phyloP scores from a whole-genome alignment of 495 filamentous ascomycete genomes.

The Hypoxylon fragiforme region DNA sequence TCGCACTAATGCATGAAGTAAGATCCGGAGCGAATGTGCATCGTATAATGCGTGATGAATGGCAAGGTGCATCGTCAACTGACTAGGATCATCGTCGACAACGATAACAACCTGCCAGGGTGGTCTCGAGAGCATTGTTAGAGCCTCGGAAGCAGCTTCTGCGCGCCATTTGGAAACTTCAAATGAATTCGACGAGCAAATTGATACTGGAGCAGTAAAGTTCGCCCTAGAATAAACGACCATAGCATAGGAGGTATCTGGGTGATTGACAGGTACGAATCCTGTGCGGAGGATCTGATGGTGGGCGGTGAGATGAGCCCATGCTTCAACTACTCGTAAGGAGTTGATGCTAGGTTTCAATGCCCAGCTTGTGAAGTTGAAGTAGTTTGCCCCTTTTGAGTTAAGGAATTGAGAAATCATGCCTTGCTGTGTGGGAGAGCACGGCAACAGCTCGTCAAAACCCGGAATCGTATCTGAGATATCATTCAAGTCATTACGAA shows the following conservation, averaged over 20 bases:
- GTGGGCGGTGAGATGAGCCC: slow-evolving; percentile 53
- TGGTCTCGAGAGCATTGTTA: slow-evolving; percentile 11
- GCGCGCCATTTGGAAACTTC: slow-evolving; percentile 38
- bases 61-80: slow-evolving; percentile 49
- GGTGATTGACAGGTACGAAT: slow-evolving; percentile 63
- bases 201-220: slow-evolving; percentile 21
- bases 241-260: slow-evolving; percentile 66
- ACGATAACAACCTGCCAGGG: slow-evolving; percentile 41
- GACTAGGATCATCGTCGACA: slow-evolving; percentile 7
- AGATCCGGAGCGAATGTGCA: slow-evolving; percentile 63
- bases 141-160: slow-evolving; percentile 9
- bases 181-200: slow-evolving; percentile 23
- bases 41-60: slow-evolving; percentile 81
- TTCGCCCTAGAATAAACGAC: slow-evolving; percentile 51
- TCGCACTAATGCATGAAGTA: slow-evolving; percentile 59
- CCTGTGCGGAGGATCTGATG: slow-evolving; percentile 75
- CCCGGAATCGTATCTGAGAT: neutral
- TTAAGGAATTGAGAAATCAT: slow-evolving; percentile 64
- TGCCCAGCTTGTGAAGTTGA: slow-evolving; percentile 60
- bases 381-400: slow-evolving; percentile 60
- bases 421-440: slow-evolving; percentile 64
- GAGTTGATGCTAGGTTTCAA: slow-evolving; percentile 32
- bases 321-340: slow-evolving; percentile 53
- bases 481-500: slow-evolving; percentile 33
- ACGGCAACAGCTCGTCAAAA: slow-evolving; percentile 59